Evolutionary conservation across 2,329 filamentous ascomycete species (phyloP).

Genomic region (Hypoxylon sp.): DNA sequence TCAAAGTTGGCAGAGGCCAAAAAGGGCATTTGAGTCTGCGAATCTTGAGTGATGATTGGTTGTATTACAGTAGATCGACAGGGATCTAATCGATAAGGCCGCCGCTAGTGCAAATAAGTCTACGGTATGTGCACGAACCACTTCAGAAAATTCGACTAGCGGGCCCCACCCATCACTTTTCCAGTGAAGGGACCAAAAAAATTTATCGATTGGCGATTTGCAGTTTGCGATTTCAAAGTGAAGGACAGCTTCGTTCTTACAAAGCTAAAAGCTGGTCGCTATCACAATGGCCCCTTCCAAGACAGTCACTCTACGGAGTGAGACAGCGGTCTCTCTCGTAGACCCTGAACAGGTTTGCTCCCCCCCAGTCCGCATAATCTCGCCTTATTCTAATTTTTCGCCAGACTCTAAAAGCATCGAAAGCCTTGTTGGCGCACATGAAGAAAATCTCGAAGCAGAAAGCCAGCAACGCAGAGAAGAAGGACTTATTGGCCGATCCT

Average conservation of each 20-base stretch:
- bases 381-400: slow-evolving; percentile 1
- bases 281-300: slow-evolving; percentile 55
- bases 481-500: slow-evolving; percentile 67
- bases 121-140: slow-evolving; percentile 20
- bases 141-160: slow-evolving; percentile 11
- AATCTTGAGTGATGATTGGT: slow-evolving; percentile 25
- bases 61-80: neutral
- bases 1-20: slow-evolving; percentile 5
- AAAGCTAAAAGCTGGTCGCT: slow-evolving; percentile 18
- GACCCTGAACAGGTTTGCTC: slow-evolving; percentile 55
- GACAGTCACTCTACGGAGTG: slow-evolving; percentile 52
- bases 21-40: slow-evolving; percentile 17
- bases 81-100: neutral
- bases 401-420: slow-evolving; percentile 74
- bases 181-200: slow-evolving; percentile 32
- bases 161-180: slow-evolving; percentile 22
- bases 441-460: slow-evolving; percentile 68
- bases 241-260: slow-evolving; percentile 16
- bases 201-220: slow-evolving; percentile 33
- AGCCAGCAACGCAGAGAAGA: slow-evolving; percentile 64
- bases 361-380: neutral
- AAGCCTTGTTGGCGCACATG: slow-evolving; percentile 73
- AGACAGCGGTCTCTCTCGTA: slow-evolving; percentile 53
- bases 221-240: slow-evolving; percentile 27
- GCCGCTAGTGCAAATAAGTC: too few species aligned